Conservation (phyloP, 1,139 yeast species). For the Yamadazyma blattariae region DNA sequence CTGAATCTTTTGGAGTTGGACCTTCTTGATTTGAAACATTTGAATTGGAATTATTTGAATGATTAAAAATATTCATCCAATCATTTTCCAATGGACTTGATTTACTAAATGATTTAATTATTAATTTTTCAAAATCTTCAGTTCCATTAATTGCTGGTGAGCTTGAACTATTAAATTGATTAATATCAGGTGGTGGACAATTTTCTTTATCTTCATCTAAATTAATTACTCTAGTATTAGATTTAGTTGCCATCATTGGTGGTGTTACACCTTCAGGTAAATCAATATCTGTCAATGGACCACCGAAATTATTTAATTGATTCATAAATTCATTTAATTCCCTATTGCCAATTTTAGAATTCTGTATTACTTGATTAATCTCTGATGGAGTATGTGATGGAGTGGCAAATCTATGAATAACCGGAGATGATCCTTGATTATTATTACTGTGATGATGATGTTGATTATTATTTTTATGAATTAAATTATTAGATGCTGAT, state of each 20-base stretch:
- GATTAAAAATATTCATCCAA: conserved; percentile 39
- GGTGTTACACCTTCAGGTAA: conserved; percentile 42
- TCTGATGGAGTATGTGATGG: conserved; percentile 47
- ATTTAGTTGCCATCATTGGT: conserved; percentile 49
- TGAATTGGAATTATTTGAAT: conserved; percentile 1
- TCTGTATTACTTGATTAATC: conserved; percentile 42
- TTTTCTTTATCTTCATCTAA: conserved; percentile 40
- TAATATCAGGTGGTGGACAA: conserved; percentile 29
- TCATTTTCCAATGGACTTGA: conserved; percentile 27
- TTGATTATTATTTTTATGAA: neutral
- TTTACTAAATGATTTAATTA: conserved; percentile 35
- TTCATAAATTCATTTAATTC: conserved; percentile 47
- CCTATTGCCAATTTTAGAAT: conserved; percentile 28
- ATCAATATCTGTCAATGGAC: conserved; percentile 56
- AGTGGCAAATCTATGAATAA: conserved; percentile 31
- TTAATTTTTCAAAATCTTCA: conserved; percentile 38
- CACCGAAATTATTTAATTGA: conserved; percentile 48
- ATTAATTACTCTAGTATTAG: conserved; percentile 45
- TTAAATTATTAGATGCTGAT: no score
- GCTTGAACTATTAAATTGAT: conserved; percentile 14
- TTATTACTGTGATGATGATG: neutral
- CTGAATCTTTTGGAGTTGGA: conserved; percentile 43
- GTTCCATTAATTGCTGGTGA: conserved; percentile 19
- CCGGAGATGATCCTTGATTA: conserved; percentile 22
- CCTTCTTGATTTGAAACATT: conserved; percentile 15